A percentile compares a stretch with the other conserved stretches of the same genome.
Conservation (phyloP, 371 early-diverging fungal species). For the Blakeslea trispora region DNA sequence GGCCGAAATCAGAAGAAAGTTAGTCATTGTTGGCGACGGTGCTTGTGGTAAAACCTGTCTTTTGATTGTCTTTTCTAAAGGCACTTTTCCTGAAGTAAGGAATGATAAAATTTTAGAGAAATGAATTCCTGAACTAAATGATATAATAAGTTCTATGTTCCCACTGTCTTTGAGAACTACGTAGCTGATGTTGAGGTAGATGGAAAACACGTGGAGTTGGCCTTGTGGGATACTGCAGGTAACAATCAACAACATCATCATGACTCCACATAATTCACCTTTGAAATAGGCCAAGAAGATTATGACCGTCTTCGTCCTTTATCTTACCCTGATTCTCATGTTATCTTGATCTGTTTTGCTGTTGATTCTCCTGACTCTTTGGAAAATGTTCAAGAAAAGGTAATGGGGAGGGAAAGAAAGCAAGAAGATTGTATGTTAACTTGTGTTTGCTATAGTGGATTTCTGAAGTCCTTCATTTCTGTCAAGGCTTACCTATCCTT, state of each 20-base stretch:
- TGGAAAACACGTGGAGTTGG: constrained; percentile 37
- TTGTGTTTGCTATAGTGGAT: constrained; percentile 68
- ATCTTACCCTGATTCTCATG: constrained; percentile 88
- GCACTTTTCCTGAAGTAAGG: constrained; percentile 87
- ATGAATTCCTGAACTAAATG: background rate
- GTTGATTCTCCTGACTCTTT: constrained; percentile 86
- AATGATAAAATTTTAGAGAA: background rate
- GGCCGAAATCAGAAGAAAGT: constrained; percentile 89
- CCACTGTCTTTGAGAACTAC: constrained; percentile 96
- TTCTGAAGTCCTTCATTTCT: constrained; percentile 86
- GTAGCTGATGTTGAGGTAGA: constrained; percentile 85
- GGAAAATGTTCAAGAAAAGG: constrained; percentile 79
- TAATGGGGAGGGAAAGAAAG: constrained; percentile 12
- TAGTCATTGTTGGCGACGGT: constrained; percentile 97
- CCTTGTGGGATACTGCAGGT: constrained; percentile 98
- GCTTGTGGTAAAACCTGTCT: constrained; percentile 97
- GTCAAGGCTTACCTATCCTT: constrained; percentile 79
- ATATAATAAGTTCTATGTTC: constrained; percentile 72
- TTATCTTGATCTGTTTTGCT: constrained; percentile 83
- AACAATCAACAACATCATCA: constrained; percentile 19
- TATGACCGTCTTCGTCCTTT: constrained; percentile 90
- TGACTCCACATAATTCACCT: too few species aligned
- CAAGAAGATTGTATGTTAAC: background rate
- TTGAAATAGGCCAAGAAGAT: constrained; percentile 70
- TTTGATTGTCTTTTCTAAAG: constrained; percentile 91